Evolutionary conservation across 805 yeast genomes (phyloP).

Genomic region (Lachancea quebecensis): DNA sequence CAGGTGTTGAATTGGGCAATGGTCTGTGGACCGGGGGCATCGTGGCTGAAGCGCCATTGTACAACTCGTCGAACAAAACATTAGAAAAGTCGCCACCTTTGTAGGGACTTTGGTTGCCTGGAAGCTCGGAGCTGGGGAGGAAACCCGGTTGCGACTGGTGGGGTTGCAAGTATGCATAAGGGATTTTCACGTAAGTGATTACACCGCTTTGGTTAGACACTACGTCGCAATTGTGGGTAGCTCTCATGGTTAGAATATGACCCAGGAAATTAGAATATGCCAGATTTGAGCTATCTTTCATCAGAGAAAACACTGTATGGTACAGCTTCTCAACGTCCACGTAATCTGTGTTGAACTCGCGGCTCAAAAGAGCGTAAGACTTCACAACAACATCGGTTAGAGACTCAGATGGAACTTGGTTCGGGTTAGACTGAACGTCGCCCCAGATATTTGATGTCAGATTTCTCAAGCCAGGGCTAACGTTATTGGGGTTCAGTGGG

Average conservation of each 20-base stretch:
- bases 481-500: neutral
- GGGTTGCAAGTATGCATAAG: conserved; percentile 1
- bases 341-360: conserved; percentile 8
- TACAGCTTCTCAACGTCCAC: conserved; percentile 21
- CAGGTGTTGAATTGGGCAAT: neutral
- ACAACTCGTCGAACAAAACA: conserved; percentile 4
- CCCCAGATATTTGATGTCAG: conserved; percentile 7
- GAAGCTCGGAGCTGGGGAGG: neutral
- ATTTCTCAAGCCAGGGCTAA: conserved; percentile 1
- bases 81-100: neutral
- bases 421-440: neutral
- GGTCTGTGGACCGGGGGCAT: neutral
- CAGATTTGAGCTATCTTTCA: conserved; percentile 9
- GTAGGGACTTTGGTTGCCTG: neutral
- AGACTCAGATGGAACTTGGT: neutral
- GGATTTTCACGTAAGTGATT: conserved; percentile 22
- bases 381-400: neutral
- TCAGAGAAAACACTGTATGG: conserved; percentile 14
- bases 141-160: conserved; percentile 1
- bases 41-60: conserved; percentile 1
- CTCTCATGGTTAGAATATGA: conserved; percentile 18
- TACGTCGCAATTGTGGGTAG: conserved; percentile 18
- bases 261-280: conserved; percentile 17
- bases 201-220: conserved; percentile 17
- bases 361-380: conserved; percentile 1